Evolutionary conservation across 2,329 filamentous ascomycete species (phyloP).

Genomic region (Arthrobotrys conoides): DNA sequence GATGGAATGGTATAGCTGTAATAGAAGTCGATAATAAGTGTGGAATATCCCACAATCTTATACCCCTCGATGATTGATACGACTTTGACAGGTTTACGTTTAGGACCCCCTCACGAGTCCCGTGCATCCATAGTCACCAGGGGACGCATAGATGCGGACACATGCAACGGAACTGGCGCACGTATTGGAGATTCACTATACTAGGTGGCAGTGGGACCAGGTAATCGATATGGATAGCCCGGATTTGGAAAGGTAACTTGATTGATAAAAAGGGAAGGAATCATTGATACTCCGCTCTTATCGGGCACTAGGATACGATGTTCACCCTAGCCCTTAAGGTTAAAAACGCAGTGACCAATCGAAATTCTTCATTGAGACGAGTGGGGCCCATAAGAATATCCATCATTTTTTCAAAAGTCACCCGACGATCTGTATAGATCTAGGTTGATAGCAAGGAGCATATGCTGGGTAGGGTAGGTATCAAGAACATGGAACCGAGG

Average conservation of each 20-base stretch:
- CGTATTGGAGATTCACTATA: background rate
- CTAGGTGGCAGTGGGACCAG: constrained; percentile 2
- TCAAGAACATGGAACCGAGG: constrained; percentile 15
- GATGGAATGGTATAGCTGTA: constrained; percentile 24
- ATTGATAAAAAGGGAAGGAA: constrained; percentile 51
- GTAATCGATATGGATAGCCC: constrained; percentile 29
- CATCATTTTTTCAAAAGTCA: constrained; percentile 1
- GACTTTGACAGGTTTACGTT: background rate
- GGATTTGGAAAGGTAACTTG: constrained; percentile 33
- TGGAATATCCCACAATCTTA: constrained; percentile 37
- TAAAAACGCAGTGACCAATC: constrained; percentile 9
- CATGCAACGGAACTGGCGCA: constrained; percentile 38
- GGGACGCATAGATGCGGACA: background rate
- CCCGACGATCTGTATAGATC: constrained; percentile 47
- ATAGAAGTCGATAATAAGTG: constrained; percentile 17
- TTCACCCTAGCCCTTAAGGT: constrained; percentile 20
- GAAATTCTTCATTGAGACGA: constrained; percentile 14
- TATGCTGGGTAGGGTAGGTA: constrained; percentile 7
- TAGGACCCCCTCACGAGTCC: background rate
- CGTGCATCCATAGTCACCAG: background rate
- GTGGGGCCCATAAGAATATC: constrained; percentile 9
- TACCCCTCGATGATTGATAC: constrained; percentile 17
- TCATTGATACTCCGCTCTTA: constrained; percentile 18
- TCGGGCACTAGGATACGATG: constrained; percentile 26
- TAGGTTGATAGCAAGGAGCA: constrained; percentile 27